Conservation (phyloP, 2,329 filamentous ascomycete genomes). For the Corinectria fuckeliana region DNA sequence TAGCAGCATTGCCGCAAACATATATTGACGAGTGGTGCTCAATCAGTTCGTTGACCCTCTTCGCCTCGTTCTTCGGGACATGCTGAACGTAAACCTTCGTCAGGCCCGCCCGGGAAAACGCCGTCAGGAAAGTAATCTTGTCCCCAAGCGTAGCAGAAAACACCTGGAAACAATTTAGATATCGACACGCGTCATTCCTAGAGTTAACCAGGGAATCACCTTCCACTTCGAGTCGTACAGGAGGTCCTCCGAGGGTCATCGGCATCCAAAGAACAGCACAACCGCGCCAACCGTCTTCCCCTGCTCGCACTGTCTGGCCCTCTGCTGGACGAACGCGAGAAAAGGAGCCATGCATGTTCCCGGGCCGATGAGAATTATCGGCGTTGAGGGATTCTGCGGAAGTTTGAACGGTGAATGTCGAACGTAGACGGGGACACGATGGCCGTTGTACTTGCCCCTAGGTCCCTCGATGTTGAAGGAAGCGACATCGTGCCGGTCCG, state of each 20-base stretch:
- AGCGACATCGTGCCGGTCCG: background rate
- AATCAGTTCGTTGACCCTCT: conserved; percentile 86
- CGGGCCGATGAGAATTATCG: conserved; percentile 93
- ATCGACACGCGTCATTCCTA: no score
- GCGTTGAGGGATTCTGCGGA: conserved; percentile 90
- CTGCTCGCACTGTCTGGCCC: conserved; percentile 78
- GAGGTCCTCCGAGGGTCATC: conserved; percentile 85
- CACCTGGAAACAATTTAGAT: background rate
- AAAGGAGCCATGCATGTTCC: conserved; percentile 97
- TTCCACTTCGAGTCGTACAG: conserved; percentile 91
- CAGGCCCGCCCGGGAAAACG: conserved; percentile 85
- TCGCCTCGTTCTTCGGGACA: conserved; percentile 79
- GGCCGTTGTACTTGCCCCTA: conserved; percentile 81
- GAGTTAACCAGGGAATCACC: conserved; percentile 61
- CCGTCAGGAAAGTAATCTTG: conserved; percentile 87
- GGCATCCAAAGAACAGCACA: conserved; percentile 93
- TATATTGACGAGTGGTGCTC: conserved; percentile 92
- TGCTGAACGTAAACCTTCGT: conserved; percentile 98
- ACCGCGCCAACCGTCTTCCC: conserved; percentile 86
- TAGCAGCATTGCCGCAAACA: conserved; percentile 95
- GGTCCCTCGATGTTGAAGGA: conserved; percentile 2
- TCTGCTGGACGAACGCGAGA: conserved; percentile 92
- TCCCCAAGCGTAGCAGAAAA: conserved; percentile 67
- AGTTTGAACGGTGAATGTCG: conserved; percentile 99
- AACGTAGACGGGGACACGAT: conserved; percentile 93